Evolutionary conservation across 2,329 filamentous ascomycete species (phyloP), one percentile per base, ranked within the genome.

Genomic region (Arthrinium phaeospermum): DNA sequence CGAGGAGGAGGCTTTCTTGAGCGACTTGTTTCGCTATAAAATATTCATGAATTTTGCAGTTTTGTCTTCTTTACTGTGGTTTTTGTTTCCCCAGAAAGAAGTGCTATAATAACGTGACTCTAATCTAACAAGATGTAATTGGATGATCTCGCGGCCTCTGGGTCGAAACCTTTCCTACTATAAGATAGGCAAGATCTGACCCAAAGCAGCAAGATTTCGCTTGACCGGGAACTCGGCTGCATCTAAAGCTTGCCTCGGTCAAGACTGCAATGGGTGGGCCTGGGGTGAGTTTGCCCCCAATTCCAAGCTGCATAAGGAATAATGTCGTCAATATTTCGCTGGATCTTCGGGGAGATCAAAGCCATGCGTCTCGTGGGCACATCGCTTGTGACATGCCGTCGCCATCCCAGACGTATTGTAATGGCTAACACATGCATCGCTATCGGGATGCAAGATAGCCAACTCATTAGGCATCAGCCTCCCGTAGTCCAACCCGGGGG

Each of bases 41-140:
- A 70, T 64, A 64, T 51, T 57, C 68, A 47, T 57, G 34, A 22
- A 34, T 70, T 57, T 57, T 57, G 12, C 7, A 3, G 22, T 27
- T 27, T 68, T 16, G 30, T 70, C 47, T 16, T 53, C 47, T 27
- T 57, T n/a, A 24, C 68, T 70, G 45, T 70, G 68, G 16, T n/a
- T 47, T 41, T 41, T 44, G 22, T 47, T 41, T 13, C 24, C 41
- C 19, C 30, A 47, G 67, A 68, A 68, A 68, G 67, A 68, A 68
- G 57, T 64, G 57, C 34, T 69, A 69, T 69, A 69, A 49, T 69
- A 69, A 64, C 49, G 46, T n/a, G 47, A 70, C 47, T 41, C 47
- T 70, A 70, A 70, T 70, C 49, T 51, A 51, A 70, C 68, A 57
- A 57, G 47, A 70, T 41, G 47, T 70, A 51, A 64, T 34, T 64